Percentiles rank a stretch among this genome's conserved stretches.
These are phyloP conservation scores for Phyllosticta ampelicida DNA, from an alignment of 2,329 filamentous ascomycete genomes.

Conservation along the genomic window DNA sequence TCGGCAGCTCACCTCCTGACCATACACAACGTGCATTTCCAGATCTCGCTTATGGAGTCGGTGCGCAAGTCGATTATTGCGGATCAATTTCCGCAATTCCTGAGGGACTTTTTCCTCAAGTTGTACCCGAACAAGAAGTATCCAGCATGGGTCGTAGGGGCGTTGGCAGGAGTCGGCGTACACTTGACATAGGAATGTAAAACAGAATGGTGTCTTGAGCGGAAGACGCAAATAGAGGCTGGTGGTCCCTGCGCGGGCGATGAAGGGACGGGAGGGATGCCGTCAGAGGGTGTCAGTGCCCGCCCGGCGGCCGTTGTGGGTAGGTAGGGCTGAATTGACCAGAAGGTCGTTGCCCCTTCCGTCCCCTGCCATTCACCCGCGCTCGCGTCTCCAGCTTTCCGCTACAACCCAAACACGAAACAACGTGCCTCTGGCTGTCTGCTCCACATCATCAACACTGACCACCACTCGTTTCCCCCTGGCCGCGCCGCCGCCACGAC, in stretches of 20 bases:
- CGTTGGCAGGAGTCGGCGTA: slow-evolving; percentile 68
- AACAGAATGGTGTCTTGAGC: not conserved
- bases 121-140: slow-evolving; percentile 61
- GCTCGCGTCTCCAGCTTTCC: not conserved
- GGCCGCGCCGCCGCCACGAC: not conserved
- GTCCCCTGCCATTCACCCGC: not conserved
- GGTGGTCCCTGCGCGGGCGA: not conserved
- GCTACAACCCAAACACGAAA: not conserved
- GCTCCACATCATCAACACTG: not conserved
- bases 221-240: not conserved
- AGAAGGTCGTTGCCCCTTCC: not conserved
- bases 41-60: slow-evolving; percentile 70
- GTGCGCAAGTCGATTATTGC: slow-evolving; percentile 68
- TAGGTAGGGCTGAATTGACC: not conserved
- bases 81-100: slow-evolving; percentile 67
- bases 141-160: slow-evolving; percentile 75
- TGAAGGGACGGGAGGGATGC: not conserved
- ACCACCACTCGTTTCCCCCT: not conserved
- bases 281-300: no score
- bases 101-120: slow-evolving; percentile 66
- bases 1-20: slow-evolving; percentile 77
- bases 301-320: no score
- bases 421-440: not conserved
- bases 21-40: slow-evolving; percentile 92
- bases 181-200: slow-evolving; percentile 38